Conservation (phyloP, 352 stramenopile species). For the Pythium scleroteichum region DNA sequence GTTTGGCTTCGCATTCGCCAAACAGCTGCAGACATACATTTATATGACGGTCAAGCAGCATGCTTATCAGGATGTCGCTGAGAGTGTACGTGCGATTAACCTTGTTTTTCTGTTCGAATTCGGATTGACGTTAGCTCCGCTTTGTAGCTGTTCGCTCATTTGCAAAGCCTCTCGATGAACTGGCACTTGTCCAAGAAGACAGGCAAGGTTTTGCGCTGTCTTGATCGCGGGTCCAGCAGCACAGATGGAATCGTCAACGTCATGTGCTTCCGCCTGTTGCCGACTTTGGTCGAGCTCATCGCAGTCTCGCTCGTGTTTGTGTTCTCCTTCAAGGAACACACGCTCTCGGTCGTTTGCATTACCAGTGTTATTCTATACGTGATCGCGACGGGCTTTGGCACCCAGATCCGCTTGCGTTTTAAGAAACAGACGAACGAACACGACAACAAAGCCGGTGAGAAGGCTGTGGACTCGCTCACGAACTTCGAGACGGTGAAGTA, state of each 20-base stretch:
- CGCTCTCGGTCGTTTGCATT: slow-evolving; percentile 86
- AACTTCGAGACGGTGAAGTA: slow-evolving; percentile 99
- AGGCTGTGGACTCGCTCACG: slow-evolving; percentile 94
- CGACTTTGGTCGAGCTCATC: slow-evolving; percentile 94
- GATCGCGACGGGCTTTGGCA: slow-evolving; percentile 86
- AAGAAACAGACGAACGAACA: slow-evolving; percentile 93
- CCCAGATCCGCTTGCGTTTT: slow-evolving; percentile 76
- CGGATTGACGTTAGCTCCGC: too few species aligned
- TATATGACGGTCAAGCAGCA: slow-evolving; percentile 95
- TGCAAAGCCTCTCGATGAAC: slow-evolving; percentile 95
- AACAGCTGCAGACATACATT: slow-evolving; percentile 93
- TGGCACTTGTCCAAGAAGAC: slow-evolving; percentile 98
- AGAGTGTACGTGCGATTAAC: slow-evolving; percentile 49
- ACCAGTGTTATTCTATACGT: slow-evolving; percentile 93
- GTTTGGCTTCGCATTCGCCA: slow-evolving; percentile 83
- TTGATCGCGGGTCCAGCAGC: slow-evolving; percentile 85
- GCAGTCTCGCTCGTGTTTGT: slow-evolving; percentile 90
- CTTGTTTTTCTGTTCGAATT: not conserved
- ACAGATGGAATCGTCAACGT: slow-evolving; percentile 96
- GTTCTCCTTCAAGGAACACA: slow-evolving; percentile 92
- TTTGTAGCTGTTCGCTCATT: slow-evolving; percentile 88
- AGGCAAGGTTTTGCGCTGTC: slow-evolving; percentile 93
- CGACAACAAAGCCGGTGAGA: slow-evolving; percentile 97
- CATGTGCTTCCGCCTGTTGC: slow-evolving; percentile 94
- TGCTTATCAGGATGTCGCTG: slow-evolving; percentile 94